Base-by-base conservation (phyloP, 305 asterid species). In the Fraxinus floribunda region DNA sequence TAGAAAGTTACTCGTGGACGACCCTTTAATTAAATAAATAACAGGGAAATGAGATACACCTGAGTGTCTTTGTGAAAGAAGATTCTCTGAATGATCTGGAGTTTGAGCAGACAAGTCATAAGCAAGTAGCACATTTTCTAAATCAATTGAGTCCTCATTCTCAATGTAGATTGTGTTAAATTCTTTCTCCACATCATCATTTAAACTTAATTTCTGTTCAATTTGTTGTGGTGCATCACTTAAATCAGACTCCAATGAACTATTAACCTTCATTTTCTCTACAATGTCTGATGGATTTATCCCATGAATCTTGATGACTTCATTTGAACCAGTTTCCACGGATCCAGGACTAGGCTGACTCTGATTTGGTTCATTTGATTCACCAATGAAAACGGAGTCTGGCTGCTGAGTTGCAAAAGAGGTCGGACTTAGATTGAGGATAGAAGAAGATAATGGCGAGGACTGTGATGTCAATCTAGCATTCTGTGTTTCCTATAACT, bases 161-260 rank as follows among this genome's bases (percentile, higher is more conserved):
- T 86, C 89, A 79, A 81, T 79, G 91, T 81, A 79, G 85, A 83
- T 75, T 18, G 87, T 75, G 83, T 79, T 84, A 79, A 86, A 76
- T 29, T 88, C 92, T 84, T 86, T 82, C 81, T 86, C 76, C 84
- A 87, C 86, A 44, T 89, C 97, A 79, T 94, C 95, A 79, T 96
- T 91, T 86, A 93, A 85, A 90, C 97, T 92, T 84, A 95, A 84
- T 66, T 95, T 94, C 74, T 93, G 94, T 91, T 94, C 91, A 76
- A 94, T 84, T 85, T 84, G 89, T 88, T 88, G 90, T 86, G 94
- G 81, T 36, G 98, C 98, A 85, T 77, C 86, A 88, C 86, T 86
- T 38, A 96, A 83, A 78, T 83, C 90, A n/a, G 85, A 90, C 84
- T 75, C 82, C 16, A 94, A 84, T 80, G 95, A 86, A 83, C 92